Evolutionary conservation across 2,329 filamentous ascomycete genomes (phyloP), one percentile per base, ranked within the genome.

Genomic region (Trichophyton benhamiae): DNA sequence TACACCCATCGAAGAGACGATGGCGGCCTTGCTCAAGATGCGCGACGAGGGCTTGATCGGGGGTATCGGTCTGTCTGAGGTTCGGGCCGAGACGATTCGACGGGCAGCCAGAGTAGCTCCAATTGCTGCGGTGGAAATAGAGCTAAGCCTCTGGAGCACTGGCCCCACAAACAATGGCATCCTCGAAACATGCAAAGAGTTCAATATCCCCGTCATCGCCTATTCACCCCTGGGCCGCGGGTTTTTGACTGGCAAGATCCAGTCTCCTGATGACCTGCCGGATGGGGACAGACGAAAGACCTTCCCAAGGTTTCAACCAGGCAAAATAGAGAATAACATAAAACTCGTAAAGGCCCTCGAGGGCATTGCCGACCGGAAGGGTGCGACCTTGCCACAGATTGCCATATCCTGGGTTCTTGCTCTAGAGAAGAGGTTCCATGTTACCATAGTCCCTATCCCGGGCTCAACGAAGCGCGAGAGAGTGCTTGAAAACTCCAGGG

Each of bases 221-320:
- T 85, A 86, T 73, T 82, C 80, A 57, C 83, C 84, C 1, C 76
- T 86, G 0, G 80, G 82, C 22, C 74, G 79, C 6, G 84, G 84
- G 0, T 80, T 83, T 64, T 67, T 83, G 60, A 77, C 79, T 0
- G 80, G 80, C 7, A 69, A 78, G 55, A 74, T 82, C 67, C 78
- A 72, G 61, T 77, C 70, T 8, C 55, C 69, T 1, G 68, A 75
- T 3, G 80, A 83, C 62, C 72, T 82, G 46, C 77, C 76, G 0
- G 72, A 77, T 49, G 75, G 72, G 48, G 79, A 82, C 62, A 66
- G 79, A 60, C 76, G 79, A 15, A 70, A 68, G 11, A 57, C 61
- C 3, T 63, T 79, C 58, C 77, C 80, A 1, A 76, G 79, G 17
- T 84, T 82, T 71, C 74, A 79, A 62, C 75, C 76, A 1, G 79